Conservation (phyloP, 2,329 filamentous ascomycete genomes). For the Aotearoamyces nothofagi region DNA sequence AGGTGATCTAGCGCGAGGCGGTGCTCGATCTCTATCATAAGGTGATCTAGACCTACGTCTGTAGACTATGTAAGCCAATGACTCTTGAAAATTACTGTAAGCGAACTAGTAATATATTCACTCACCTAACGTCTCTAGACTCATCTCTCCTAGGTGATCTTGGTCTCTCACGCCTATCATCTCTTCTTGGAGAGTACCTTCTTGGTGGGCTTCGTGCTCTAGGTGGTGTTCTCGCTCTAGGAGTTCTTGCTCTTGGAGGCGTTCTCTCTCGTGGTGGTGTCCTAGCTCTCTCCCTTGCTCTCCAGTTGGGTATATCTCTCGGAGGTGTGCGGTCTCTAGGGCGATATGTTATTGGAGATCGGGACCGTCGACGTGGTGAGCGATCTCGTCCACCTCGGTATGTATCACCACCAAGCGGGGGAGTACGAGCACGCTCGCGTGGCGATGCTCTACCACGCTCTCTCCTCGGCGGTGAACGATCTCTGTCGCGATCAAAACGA, state of each 20-base stretch:
- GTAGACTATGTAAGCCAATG: conserved; percentile 3
- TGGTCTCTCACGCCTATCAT: conserved; percentile 24
- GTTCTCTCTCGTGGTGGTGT: conserved; percentile 2
- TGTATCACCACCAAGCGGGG: conserved; percentile 1
- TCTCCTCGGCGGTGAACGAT: conserved; percentile 4
- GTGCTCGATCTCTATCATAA: conserved; percentile 16
- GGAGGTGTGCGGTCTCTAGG: conserved; percentile 16
- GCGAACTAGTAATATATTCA: conserved; percentile 1
- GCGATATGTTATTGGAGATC: conserved; percentile 13
- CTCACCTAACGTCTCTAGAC: conserved; percentile 8
- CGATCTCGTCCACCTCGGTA: conserved; percentile 3
- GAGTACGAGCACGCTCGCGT: conserved; percentile 6
- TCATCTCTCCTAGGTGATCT: conserved; percentile 28
- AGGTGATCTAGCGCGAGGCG: conserved; percentile 17
- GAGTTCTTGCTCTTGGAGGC: conserved; percentile 1
- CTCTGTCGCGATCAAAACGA: conserved; percentile 10
- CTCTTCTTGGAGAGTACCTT: conserved; percentile 16
- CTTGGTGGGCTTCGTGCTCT: conserved; percentile 20
- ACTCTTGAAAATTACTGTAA: not conserved
- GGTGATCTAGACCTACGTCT: conserved; percentile 21
- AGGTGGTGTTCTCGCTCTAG: conserved; percentile 13
- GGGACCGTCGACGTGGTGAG: conserved; percentile 7
- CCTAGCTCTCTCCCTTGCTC: conserved; percentile 5
- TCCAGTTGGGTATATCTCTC: conserved; percentile 6
- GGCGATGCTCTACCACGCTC: conserved; percentile 2